These are phyloP conservation scores for Nothomitra cinnamomea DNA, from an alignment of 2,329 filamentous ascomycete genomes.

Conservation along the genomic window DNA sequence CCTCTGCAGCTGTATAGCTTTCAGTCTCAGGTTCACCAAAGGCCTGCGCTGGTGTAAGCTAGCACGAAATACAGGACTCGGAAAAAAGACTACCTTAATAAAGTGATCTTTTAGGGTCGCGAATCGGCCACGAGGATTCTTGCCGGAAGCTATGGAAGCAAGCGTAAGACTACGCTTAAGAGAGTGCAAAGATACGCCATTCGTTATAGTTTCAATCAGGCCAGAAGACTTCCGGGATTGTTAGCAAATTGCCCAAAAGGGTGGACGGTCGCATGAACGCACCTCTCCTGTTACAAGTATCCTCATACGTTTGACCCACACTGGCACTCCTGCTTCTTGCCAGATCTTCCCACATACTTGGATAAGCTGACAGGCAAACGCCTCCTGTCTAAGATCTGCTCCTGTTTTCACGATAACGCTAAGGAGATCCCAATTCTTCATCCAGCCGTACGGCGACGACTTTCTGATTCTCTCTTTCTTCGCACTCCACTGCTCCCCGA, in stretches of 20 bases:
- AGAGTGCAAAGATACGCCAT: slow-evolving; percentile 73
- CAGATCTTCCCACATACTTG: slow-evolving; percentile 68
- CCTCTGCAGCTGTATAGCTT: slow-evolving; percentile 52
- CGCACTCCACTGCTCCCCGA: slow-evolving; percentile 70
- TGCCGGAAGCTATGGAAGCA: slow-evolving; percentile 52
- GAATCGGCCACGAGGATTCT: slow-evolving; percentile 57
- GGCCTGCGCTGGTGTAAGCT: slow-evolving; percentile 16
- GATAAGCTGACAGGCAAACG: slow-evolving; percentile 75
- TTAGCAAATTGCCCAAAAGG: slow-evolving; percentile 7
- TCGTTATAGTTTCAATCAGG: slow-evolving; percentile 75
- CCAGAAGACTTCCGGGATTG: slow-evolving; percentile 43
- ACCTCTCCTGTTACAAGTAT: slow-evolving; percentile 61
- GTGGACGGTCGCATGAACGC: slow-evolving; percentile 1
- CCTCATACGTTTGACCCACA: slow-evolving; percentile 83
- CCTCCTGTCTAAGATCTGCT: slow-evolving; percentile 66
- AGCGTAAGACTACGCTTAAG: slow-evolving; percentile 69
- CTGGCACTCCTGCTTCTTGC: slow-evolving; percentile 53
- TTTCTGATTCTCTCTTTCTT: slow-evolving; percentile 74
- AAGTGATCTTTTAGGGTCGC: slow-evolving; percentile 72
- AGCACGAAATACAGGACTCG: background rate
- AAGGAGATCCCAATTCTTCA: slow-evolving; percentile 78
- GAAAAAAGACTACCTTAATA: slow-evolving; percentile 33
- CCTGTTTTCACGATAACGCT: slow-evolving; percentile 82
- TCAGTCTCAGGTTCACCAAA: slow-evolving; percentile 57
- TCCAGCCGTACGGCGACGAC: slow-evolving; percentile 72